Conservation (phyloP, 768 basidiomycete genomes). For the Phanerochaete sordida region DNA sequence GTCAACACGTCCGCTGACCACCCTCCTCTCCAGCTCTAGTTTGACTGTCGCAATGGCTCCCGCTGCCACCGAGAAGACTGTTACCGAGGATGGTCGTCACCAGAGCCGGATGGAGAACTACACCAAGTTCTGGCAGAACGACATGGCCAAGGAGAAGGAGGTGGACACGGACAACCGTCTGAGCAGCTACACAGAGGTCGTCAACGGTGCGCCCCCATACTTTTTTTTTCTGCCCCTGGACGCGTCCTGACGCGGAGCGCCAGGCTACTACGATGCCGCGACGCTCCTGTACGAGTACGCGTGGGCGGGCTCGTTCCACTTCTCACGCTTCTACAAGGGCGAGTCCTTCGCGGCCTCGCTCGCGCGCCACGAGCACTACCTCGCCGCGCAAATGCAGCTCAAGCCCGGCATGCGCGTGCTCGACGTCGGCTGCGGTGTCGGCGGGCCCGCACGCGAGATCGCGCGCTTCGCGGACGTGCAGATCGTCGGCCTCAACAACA, state of each 20-base stretch:
- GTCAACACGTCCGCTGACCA: neutral
- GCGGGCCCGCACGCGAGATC: constrained; percentile 95
- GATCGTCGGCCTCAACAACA: constrained; percentile 91
- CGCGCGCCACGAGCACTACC: constrained; percentile 97
- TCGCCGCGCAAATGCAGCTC: constrained; percentile 81
- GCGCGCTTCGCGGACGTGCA: constrained; percentile 84
- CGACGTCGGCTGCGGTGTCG: constrained; percentile 97
- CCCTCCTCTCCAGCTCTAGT: neutral
- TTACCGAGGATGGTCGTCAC: constrained; percentile 33
- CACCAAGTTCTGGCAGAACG: constrained; percentile 89
- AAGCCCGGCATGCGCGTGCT: constrained; percentile 92
- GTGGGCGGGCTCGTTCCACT: constrained; percentile 91
- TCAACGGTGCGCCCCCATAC: constrained; percentile 63
- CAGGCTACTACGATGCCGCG: constrained; percentile 96
- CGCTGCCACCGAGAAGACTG: constrained; percentile 23
- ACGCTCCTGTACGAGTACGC: constrained; percentile 95
- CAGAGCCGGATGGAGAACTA: constrained; percentile 71
- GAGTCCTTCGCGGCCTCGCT: constrained; percentile 71
- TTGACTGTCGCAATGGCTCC: constrained; percentile 11
- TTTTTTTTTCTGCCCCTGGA: neutral
- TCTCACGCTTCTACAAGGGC: constrained; percentile 95
- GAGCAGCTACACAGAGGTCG: constrained; percentile 85
- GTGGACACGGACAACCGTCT: constrained; percentile 70
- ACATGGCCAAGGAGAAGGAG: constrained; percentile 63
- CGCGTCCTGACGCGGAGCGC: neutral